Conservation (phyloP, 768 basidiomycete species). For the Imleria badia region DNA sequence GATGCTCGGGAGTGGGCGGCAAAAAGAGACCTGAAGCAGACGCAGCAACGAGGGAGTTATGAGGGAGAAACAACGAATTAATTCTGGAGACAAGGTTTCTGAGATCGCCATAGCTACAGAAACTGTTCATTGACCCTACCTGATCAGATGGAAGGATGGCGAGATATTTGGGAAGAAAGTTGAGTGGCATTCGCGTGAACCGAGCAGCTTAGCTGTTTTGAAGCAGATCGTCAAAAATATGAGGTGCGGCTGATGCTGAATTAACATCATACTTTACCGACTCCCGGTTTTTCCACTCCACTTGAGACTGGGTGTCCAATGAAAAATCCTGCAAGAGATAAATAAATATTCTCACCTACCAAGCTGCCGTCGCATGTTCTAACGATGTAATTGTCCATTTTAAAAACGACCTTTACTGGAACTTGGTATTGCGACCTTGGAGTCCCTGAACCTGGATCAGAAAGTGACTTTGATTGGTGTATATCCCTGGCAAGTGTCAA, state of each 20-base stretch:
- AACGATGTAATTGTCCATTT: too few species aligned
- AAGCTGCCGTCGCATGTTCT: too few species aligned
- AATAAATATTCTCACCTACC: too few species aligned
- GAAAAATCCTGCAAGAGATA: too few species aligned
- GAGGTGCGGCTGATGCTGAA: too few species aligned
- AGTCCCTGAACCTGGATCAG: too few species aligned
- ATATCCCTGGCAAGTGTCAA: too few species aligned
- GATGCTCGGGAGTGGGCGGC: neutral
- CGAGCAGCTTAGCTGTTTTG: neutral
- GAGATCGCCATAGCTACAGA: constrained; percentile 25
- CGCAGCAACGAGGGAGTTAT: constrained; percentile 8
- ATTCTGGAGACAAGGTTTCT: constrained; percentile 9
- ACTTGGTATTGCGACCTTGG: too few species aligned
- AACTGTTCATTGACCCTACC: neutral
- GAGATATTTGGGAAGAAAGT: constrained; percentile 7
- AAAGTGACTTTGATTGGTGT: too few species aligned
- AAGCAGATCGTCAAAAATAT: too few species aligned
- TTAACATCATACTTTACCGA: neutral
- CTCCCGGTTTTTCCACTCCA: constrained; percentile 3
- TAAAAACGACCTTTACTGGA: too few species aligned
- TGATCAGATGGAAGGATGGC: neutral
- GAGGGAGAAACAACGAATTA: constrained; percentile 4
- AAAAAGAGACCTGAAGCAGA: neutral
- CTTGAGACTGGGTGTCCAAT: neutral
- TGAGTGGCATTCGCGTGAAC: constrained; percentile 5